A percentile compares a stretch with the other conserved stretches of the same genome.
Evolutionary conservation across 148 eudicot species (phyloP).

Genomic region (Heliosperma pusillum): DNA sequence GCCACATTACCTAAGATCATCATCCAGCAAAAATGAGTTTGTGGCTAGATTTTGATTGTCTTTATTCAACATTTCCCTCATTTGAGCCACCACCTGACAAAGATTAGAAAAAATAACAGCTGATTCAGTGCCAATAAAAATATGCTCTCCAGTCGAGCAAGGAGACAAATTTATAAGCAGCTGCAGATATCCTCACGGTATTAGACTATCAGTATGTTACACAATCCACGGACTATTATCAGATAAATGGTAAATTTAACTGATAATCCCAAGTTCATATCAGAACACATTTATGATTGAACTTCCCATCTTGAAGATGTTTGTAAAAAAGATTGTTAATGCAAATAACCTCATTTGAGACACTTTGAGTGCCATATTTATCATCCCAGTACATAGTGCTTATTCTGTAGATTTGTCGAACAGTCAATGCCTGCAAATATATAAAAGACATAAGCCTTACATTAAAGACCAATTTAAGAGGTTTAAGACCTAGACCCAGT

Average conservation of each 20-base stretch:
- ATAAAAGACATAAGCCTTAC: not conserved
- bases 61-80: slow-evolving; percentile 90
- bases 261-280: not conserved
- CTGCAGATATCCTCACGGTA: not conserved
- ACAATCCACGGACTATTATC: not conserved
- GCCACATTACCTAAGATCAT: slow-evolving; percentile 72
- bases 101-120: slow-evolving; percentile 11
- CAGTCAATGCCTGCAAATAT: slow-evolving; percentile 72
- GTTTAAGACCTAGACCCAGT: slow-evolving; percentile 4
- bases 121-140: not conserved
- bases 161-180: not conserved
- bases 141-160: not conserved
- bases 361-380: slow-evolving; percentile 97
- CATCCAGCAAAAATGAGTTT: slow-evolving; percentile 92
- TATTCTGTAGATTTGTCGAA: slow-evolving; percentile 93
- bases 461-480: not conserved
- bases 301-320: not conserved
- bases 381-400: slow-evolving; percentile 99
- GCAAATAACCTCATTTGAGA: slow-evolving; percentile 77
- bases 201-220: not conserved
- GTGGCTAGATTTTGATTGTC: slow-evolving; percentile 83
- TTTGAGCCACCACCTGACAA: slow-evolving; percentile 86
- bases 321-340: slow-evolving; percentile 5
- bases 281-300: slow-evolving; percentile 5
- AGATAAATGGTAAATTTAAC: not conserved